Conservation (phyloP, 2,329 filamentous ascomycete genomes). For the Phyllosticta citriasiana region DNA sequence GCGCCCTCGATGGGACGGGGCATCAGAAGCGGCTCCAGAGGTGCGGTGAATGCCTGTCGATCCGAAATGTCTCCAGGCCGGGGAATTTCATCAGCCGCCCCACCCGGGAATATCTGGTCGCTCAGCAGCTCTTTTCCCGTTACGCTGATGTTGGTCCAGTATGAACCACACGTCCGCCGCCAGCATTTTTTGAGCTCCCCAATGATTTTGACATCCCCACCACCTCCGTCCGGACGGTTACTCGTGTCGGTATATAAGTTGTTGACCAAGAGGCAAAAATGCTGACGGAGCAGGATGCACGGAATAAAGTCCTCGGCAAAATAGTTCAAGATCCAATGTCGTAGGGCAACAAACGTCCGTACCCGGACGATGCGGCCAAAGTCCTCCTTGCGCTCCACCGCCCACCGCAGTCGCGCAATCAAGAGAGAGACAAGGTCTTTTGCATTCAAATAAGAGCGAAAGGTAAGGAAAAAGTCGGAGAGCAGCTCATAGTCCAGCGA, state of each 20-base stretch:
- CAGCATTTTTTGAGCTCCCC: slow-evolving; percentile 95
- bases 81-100: slow-evolving; percentile 44
- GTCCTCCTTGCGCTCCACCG: slow-evolving; percentile 68
- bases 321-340: slow-evolving; percentile 98
- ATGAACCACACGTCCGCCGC: slow-evolving; percentile 79
- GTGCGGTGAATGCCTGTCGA: background rate
- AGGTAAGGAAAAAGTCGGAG: slow-evolving; percentile 96
- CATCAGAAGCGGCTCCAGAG: background rate
- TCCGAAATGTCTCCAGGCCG: background rate
- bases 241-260: slow-evolving; percentile 44
- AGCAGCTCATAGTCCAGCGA: slow-evolving; percentile 96
- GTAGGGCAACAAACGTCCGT: slow-evolving; percentile 84
- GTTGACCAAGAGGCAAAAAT: slow-evolving; percentile 77
- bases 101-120: slow-evolving; percentile 64
- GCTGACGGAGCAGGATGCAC: slow-evolving; percentile 60
- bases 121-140: slow-evolving; percentile 50
- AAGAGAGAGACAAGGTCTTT: slow-evolving; percentile 72
- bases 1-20: background rate
- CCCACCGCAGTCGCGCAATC: slow-evolving; percentile 78
- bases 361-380: slow-evolving; percentile 90
- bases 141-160: slow-evolving; percentile 71
- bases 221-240: slow-evolving; percentile 41
- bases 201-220: slow-evolving; percentile 72
- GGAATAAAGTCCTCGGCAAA: slow-evolving; percentile 88
- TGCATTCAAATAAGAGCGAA: slow-evolving; percentile 72